A percentile compares a stretch with the other conserved stretches of the same genome.
These are phyloP conservation scores for Taphrina deformans DNA, from an alignment of 1,139 yeast genomes.

Conservation along the genomic window DNA sequence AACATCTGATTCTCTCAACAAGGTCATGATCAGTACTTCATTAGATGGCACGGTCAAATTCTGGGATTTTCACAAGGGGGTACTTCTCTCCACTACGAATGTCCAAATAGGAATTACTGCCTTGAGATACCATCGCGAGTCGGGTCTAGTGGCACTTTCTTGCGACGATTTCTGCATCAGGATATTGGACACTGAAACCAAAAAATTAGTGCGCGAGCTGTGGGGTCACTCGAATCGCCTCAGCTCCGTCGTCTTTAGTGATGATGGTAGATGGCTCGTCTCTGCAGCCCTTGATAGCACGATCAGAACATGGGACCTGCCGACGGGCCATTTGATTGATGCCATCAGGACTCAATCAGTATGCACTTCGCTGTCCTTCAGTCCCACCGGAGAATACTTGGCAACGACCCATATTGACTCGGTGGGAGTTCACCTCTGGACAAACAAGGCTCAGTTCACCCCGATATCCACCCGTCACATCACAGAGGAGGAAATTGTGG, in stretches of 20 bases:
- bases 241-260: slow-evolving; percentile 85
- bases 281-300: slow-evolving; percentile 84
- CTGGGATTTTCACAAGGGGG: slow-evolving; percentile 75
- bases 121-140: slow-evolving; percentile 72
- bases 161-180: slow-evolving; percentile 84
- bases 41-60: slow-evolving; percentile 88
- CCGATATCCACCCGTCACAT: slow-evolving; percentile 64
- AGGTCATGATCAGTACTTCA: slow-evolving; percentile 81
- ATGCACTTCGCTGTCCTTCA: slow-evolving; percentile 74
- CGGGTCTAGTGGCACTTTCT: slow-evolving; percentile 82
- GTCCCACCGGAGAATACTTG: slow-evolving; percentile 85
- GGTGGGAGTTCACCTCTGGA: slow-evolving; percentile 90
- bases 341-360: slow-evolving; percentile 77
- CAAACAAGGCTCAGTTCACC: slow-evolving; percentile 80
- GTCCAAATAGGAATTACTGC: slow-evolving; percentile 76
- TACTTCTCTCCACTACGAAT: slow-evolving; percentile 65
- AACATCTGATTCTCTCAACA: slow-evolving; percentile 85
- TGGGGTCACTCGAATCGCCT: slow-evolving; percentile 90
- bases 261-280: slow-evolving; percentile 94
- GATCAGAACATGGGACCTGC: slow-evolving; percentile 94
- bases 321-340: slow-evolving; percentile 95
- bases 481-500: slow-evolving; percentile 61
- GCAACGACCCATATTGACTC: slow-evolving; percentile 93
- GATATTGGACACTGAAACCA: slow-evolving; percentile 78
- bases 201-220: slow-evolving; percentile 77